Evolutionary conservation across 2,329 filamentous ascomycete genomes (phyloP).

Genomic region (Escovopsis sp.): DNA sequence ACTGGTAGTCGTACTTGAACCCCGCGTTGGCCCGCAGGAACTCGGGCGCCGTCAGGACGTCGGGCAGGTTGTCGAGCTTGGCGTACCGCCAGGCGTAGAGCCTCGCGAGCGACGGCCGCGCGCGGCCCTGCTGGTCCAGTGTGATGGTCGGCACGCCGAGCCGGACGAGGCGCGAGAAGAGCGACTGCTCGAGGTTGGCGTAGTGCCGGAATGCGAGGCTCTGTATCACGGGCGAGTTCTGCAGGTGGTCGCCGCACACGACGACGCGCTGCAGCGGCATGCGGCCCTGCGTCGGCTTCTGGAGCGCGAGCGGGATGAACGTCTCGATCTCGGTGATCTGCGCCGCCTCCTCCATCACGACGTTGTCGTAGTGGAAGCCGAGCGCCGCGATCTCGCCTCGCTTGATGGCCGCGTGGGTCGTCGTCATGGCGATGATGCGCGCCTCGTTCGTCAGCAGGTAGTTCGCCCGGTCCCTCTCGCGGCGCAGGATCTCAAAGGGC

Average conservation of each 20-base stretch:
- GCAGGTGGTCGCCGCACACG: conserved; percentile 85
- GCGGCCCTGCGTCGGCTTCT: conserved; percentile 55
- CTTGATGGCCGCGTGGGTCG: conserved; percentile 91
- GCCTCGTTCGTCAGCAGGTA: conserved; percentile 92
- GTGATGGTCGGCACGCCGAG: conserved; percentile 83
- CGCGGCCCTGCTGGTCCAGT: conserved; percentile 86
- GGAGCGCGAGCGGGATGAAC: conserved; percentile 88
- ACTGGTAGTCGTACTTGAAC: conserved; percentile 89
- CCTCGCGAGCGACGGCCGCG: conserved; percentile 70
- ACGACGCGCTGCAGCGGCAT: conserved; percentile 75
- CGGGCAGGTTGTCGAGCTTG: conserved; percentile 62
- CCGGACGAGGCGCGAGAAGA: conserved; percentile 82
- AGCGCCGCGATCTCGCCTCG: conserved; percentile 77
- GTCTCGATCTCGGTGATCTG: conserved; percentile 97
- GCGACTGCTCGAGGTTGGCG: conserved; percentile 86
- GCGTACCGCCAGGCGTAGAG: conserved; percentile 92
- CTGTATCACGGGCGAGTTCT: conserved; percentile 93
- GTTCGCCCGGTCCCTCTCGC: conserved; percentile 84
- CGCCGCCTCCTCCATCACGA: conserved; percentile 96
- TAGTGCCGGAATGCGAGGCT: conserved; percentile 90
- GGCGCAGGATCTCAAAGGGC: conserved; percentile 85
- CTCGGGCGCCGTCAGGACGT: conserved; percentile 52
- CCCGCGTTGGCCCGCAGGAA: conserved; percentile 78
- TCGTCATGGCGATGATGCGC: conserved; percentile 97
- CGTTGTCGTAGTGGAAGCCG: conserved; percentile 96